Conservation (phyloP, 441 rosid species). For the Euphorbia celastroides region DNA sequence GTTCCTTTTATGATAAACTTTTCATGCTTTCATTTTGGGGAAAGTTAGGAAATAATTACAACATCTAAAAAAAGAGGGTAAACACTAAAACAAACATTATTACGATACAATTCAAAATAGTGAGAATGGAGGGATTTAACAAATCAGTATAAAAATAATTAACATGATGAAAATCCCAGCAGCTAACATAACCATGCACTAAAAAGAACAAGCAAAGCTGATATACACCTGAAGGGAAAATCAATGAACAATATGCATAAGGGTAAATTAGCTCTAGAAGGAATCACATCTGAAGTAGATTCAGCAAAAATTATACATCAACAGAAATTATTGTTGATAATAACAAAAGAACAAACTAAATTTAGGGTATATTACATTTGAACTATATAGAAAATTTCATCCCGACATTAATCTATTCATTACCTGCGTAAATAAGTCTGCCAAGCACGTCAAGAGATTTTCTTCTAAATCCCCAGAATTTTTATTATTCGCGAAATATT, state of each 20-base stretch:
- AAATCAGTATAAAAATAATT: not conserved
- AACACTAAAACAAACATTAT: not conserved
- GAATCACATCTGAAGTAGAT: not conserved
- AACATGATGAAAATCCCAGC: not conserved
- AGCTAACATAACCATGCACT: not conserved
- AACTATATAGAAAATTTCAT: not conserved
- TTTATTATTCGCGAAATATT: slow-evolving; percentile 73
- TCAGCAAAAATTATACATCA: not conserved
- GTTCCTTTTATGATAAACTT: not conserved
- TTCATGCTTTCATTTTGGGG: not conserved
- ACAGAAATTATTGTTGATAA: not conserved
- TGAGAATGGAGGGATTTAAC: too few species aligned
- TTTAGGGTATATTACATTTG: not conserved
- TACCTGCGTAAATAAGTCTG: slow-evolving; percentile 94
- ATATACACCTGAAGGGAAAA: not conserved
- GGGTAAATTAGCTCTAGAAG: not conserved
- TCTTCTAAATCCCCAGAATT: slow-evolving; percentile 72
- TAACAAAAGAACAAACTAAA: not conserved
- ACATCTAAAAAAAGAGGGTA: not conserved
- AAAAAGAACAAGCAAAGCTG: not conserved
- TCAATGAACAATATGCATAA: not conserved
- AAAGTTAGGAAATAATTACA: not conserved
- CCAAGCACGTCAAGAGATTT: slow-evolving; percentile 93
- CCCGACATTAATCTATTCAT: not conserved
- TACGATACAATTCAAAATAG: not conserved